Conservation (phyloP, 148 eudicot genomes). For the Polygonum aviculare region DNA sequence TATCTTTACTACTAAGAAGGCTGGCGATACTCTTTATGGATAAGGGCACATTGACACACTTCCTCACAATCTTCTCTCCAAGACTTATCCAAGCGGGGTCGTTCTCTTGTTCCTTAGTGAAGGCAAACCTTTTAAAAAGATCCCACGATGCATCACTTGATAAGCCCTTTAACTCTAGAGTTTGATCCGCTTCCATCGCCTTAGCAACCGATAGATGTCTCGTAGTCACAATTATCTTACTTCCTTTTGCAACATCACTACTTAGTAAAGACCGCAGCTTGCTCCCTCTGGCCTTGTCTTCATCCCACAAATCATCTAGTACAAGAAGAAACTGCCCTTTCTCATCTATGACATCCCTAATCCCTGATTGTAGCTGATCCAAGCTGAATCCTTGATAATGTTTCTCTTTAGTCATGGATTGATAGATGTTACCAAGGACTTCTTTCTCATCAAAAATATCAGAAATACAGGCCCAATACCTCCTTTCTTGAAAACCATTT, state of each 20-base stretch:
- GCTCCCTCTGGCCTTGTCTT: background rate
- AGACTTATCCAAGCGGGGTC: constrained; percentile 7
- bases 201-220: background rate
- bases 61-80: constrained; percentile 20
- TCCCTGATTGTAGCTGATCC: background rate
- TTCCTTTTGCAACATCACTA: background rate
- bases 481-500: background rate
- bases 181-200: background rate
- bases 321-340: background rate
- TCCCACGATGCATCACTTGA: constrained; percentile 18
- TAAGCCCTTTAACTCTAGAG: constrained; percentile 13
- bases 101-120: background rate
- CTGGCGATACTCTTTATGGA: constrained; percentile 16
- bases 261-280: background rate
- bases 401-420: background rate
- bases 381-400: background rate
- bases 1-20: constrained; percentile 2
- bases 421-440: background rate
- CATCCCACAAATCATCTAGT: background rate
- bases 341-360: background rate
- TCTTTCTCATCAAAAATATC: background rate
- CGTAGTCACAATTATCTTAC: background rate
- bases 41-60: constrained; percentile 22
- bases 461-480: background rate
- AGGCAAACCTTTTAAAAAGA: constrained; percentile 10